These are phyloP conservation scores for Aspergillus sp. DNA, from an alignment of 2,329 filamentous ascomycete species.

Conservation along the genomic window DNA sequence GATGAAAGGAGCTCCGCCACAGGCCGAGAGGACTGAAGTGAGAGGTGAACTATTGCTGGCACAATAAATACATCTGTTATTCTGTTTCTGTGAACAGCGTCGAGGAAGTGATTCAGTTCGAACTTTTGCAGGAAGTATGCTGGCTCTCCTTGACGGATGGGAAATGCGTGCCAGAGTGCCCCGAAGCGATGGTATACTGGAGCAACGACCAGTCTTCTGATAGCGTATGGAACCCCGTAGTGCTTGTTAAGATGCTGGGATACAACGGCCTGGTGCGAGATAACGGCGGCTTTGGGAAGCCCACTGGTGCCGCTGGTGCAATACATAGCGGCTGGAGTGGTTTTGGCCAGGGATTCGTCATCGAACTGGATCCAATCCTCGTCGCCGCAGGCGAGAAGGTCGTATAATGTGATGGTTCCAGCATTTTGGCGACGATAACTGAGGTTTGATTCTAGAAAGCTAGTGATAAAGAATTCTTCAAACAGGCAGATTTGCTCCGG, in stretches of 20 bases:
- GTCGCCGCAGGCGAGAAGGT: conserved; percentile 38
- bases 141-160: conserved; percentile 41
- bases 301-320: conserved; percentile 60
- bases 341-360: conserved; percentile 47
- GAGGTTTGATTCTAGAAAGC: neutral
- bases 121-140: conserved; percentile 48
- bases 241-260: conserved; percentile 47
- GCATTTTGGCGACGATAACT: neutral
- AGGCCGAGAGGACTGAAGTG: conserved; percentile 21
- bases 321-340: conserved; percentile 48
- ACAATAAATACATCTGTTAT: conserved; percentile 48
- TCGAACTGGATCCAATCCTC: neutral
- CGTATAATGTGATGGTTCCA: neutral
- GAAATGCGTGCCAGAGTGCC: conserved; percentile 42
- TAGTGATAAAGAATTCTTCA: conserved; percentile 12
- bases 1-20: conserved; percentile 31
- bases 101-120: conserved; percentile 36
- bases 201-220: conserved; percentile 45
- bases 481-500: conserved; percentile 26
- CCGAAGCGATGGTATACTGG: conserved; percentile 54
- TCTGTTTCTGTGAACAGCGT: conserved; percentile 32
- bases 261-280: conserved; percentile 57
- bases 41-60: conserved; percentile 41
- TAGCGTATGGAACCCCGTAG: conserved; percentile 34
- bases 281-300: conserved; percentile 57